Conservation (phyloP, 441 rosid genomes). For the Populus hybrid region DNA sequence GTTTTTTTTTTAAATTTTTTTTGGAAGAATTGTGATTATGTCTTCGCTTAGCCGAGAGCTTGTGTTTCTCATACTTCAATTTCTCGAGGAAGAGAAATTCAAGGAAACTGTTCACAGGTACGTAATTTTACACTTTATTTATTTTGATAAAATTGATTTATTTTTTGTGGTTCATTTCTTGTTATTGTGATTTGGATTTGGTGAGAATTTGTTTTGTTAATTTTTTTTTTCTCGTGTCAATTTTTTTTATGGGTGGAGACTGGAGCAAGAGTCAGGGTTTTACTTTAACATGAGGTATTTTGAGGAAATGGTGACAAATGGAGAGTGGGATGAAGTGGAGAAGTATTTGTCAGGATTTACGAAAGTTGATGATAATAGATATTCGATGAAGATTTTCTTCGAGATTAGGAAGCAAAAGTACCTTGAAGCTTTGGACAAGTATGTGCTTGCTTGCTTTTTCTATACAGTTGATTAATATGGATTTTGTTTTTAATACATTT, state of each 20-base stretch:
- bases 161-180: neutral
- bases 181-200: neutral
- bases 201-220: neutral
- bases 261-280: conserved; percentile 87
- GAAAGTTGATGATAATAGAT: conserved; percentile 76
- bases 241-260: conserved; percentile 29
- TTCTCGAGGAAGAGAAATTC: conserved; percentile 83
- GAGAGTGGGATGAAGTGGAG: conserved; percentile 91
- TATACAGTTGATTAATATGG: conserved; percentile 4
- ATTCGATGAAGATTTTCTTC: conserved; percentile 83
- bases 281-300: conserved; percentile 73
- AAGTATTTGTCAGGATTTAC: conserved; percentile 83
- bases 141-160: neutral
- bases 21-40: conserved; percentile 29
- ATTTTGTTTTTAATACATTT: neutral
- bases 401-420: conserved; percentile 87
- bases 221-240: neutral
- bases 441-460: conserved; percentile 10
- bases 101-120: conserved; percentile 73
- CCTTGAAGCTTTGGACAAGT: conserved; percentile 83
- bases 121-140: conserved; percentile 3
- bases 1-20: neutral
- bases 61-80: conserved; percentile 80
- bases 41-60: conserved; percentile 76
- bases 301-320: conserved; percentile 81